Evolutionary conservation across 495 filamentous ascomycete genomes (phyloP).

Genomic region (Pyronema domesticum): DNA sequence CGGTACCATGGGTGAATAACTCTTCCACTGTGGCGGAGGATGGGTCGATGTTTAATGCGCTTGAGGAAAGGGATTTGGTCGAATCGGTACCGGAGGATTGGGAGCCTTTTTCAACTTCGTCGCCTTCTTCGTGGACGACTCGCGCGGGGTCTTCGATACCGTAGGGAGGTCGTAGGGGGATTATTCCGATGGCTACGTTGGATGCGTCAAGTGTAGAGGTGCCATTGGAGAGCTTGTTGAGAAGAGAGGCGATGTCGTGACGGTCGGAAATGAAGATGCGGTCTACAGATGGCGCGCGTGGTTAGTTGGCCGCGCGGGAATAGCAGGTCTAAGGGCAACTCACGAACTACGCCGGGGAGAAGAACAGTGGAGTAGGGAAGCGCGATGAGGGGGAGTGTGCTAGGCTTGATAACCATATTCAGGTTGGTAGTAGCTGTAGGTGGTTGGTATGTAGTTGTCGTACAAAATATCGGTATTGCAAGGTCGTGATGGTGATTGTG

Average conservation of each 20-base stretch:
- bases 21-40: constrained; percentile 43
- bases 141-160: constrained; percentile 20
- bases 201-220: constrained; percentile 36
- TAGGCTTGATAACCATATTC: constrained; percentile 7
- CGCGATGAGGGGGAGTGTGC: constrained; percentile 43
- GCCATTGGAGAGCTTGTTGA: constrained; percentile 41
- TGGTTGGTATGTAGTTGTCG: too few species aligned
- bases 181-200: constrained; percentile 44
- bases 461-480: too few species aligned
- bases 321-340: neutral
- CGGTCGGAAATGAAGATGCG: constrained; percentile 48
- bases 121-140: constrained; percentile 22
- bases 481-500: too few species aligned
- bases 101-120: constrained; percentile 23
- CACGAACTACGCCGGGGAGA: constrained; percentile 42
- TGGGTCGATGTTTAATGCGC: constrained; percentile 33
- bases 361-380: constrained; percentile 46
- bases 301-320: neutral
- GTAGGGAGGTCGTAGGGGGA: constrained; percentile 42
- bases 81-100: neutral
- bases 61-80: neutral
- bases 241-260: constrained; percentile 47
- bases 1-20: constrained; percentile 44
- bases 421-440: too few species aligned
- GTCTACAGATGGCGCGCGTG: constrained; percentile 15